A percentile compares a stretch with the other conserved stretches of the same genome.
Evolutionary conservation across 192 early-diverging fungal genomes (phyloP).

Genomic region (Jimgerdemannia lactiflua): DNA sequence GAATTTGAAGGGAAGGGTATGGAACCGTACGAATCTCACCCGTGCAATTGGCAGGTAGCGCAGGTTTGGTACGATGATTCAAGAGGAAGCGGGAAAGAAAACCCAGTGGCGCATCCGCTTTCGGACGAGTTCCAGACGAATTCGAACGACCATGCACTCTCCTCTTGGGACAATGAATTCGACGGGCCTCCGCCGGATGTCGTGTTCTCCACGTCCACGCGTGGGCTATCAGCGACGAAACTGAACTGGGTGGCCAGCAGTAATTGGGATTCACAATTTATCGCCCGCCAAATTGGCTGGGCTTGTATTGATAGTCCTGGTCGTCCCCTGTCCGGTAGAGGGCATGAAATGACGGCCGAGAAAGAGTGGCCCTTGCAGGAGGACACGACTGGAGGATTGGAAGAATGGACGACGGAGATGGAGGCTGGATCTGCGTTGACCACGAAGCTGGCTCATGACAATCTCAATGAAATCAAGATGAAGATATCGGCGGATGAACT

Average conservation of each 20-base stretch:
- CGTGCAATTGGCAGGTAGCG: too few species aligned
- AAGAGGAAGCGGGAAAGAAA: not conserved
- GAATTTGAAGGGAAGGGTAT: too few species aligned
- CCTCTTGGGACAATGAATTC: not conserved
- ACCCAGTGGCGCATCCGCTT: not conserved
- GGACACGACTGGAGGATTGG: not conserved
- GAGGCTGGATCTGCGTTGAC: too few species aligned
- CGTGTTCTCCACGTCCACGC: not conserved
- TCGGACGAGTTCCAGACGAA: not conserved
- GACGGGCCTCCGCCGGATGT: not conserved
- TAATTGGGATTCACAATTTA: not conserved
- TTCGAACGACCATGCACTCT: not conserved
- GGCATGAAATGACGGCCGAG: not conserved
- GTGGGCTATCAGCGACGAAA: not conserved
- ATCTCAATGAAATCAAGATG: too few species aligned
- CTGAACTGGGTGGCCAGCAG: not conserved
- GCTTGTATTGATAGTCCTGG: not conserved
- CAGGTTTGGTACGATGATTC: not conserved
- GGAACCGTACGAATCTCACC: too few species aligned
- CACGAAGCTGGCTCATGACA: too few species aligned
- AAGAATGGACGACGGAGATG: not conserved
- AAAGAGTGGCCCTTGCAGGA: not conserved
- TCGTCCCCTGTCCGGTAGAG: not conserved
- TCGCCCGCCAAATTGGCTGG: not conserved
- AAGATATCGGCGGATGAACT: too few species aligned